Evolutionary conservation across 163 green algal genomes (phyloP), one percentile per base, ranked within the genome.

Genomic region (Picocystis sp.): DNA sequence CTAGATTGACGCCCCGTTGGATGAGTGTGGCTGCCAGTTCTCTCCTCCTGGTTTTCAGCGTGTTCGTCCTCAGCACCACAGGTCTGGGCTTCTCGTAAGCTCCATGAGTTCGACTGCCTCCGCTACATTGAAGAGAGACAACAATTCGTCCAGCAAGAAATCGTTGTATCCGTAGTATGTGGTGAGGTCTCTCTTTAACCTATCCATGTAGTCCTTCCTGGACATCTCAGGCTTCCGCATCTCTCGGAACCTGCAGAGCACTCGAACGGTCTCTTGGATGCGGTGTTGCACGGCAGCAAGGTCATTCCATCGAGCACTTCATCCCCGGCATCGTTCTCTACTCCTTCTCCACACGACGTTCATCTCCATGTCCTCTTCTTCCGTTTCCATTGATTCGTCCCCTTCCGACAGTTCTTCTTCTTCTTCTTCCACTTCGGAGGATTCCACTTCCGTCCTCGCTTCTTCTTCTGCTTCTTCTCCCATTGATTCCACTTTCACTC

Each of bases 91-190:
- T 44, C 8, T 50, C 47, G 11, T 15, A 54, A 8, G 29, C 51
- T 49, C 25, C 29, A 23, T 35, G 23, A 57, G 23, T 5, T 86
- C 81, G 47, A 92, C 52, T 10, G 76, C 78, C 63, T 92, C 81
- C 3, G 64, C 70, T 19, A 74, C 66, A 21, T 64, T 64, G 52
- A 92, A 89, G 64, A 93, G 69, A 33, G 70, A 64, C 22, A 93
- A 60, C 29, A 94, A 64, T 19, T 68, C 65, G 44, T 89, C 81
- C 29, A 89, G 48, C 75, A 98, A 78, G 73, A 93, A 98, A 22
- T 78, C 67, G 65, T 97, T 98, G 78, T 98, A 98, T 33, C 75
- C 81, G 57, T 95, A 98, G 64, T 94, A 95, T 6, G 61, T 63
- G 19, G 45, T 57, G 41, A 96, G 65, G 64, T 96, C 83, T 23